These are phyloP conservation scores for Candida alai DNA, from an alignment of 805 yeast species.

Conservation along the genomic window DNA sequence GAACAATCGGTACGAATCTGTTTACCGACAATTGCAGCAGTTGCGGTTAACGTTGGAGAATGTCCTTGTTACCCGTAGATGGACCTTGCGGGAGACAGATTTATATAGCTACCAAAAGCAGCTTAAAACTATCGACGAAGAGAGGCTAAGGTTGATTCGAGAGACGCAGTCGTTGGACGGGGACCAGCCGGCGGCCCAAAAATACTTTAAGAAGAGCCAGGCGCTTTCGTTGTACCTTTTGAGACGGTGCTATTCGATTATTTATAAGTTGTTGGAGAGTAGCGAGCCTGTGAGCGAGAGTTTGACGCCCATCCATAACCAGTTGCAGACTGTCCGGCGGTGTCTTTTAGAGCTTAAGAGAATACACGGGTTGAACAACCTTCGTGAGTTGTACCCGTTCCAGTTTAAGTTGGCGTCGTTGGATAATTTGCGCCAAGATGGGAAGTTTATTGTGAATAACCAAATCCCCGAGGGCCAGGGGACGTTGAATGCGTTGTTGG, in stretches of 20 bases:
- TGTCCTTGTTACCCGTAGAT: conserved; percentile 84
- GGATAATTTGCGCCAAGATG: conserved; percentile 84
- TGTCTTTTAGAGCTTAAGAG: conserved; percentile 87
- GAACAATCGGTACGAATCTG: conserved; percentile 33
- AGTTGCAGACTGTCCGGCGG: conserved; percentile 83
- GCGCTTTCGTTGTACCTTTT: conserved; percentile 66
- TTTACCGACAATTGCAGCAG: conserved; percentile 61
- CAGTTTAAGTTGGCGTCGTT: conserved; percentile 90
- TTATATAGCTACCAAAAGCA: conserved; percentile 76
- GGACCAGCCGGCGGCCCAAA: conserved; percentile 1
- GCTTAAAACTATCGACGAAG: conserved; percentile 69
- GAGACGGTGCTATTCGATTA: conserved; percentile 86
- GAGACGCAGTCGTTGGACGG: not conserved
- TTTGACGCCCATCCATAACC: conserved; percentile 89
- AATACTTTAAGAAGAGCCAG: conserved; percentile 29
- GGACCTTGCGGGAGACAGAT: conserved; percentile 98
- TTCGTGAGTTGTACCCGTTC: conserved; percentile 91
- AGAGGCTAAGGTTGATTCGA: conserved; percentile 39
- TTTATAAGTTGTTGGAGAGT: conserved; percentile 83
- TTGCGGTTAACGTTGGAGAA: conserved; percentile 76
- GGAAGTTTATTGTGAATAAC: conserved; percentile 83
- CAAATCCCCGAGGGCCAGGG: conserved; percentile 99
- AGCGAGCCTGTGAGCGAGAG: conserved; percentile 96
- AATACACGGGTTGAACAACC: conserved; percentile 84
- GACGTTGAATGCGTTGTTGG: conserved; percentile 80